Evolutionary conservation across 192 early-diverging fungal genomes (phyloP).

Genomic region (Coemansia sp.): DNA sequence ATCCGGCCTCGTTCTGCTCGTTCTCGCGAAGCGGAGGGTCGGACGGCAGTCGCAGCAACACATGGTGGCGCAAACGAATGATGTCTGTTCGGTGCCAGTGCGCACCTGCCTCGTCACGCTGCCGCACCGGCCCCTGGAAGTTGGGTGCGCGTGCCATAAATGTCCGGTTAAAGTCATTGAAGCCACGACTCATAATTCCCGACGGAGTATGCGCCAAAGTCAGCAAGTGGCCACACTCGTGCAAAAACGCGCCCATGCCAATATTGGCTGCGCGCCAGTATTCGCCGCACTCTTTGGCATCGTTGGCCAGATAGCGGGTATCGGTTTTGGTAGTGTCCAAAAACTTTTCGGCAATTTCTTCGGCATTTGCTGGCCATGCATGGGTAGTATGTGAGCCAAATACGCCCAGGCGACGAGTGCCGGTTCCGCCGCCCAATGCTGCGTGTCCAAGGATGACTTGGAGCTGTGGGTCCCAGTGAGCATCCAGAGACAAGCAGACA

Average conservation of each 20-base stretch:
- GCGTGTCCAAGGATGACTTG: conserved; percentile 60
- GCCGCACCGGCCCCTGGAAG: conserved; percentile 47
- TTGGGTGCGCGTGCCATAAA: conserved; percentile 62
- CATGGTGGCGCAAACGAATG: conserved; percentile 59
- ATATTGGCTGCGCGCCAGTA: conserved; percentile 65
- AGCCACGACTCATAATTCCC: conserved; percentile 65
- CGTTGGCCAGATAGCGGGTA: conserved; percentile 59
- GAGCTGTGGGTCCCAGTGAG: conserved; percentile 56
- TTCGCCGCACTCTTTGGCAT: conserved; percentile 58
- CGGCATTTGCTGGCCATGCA: conserved; percentile 61
- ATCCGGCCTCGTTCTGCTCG: conserved; percentile 17
- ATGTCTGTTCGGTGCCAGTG: conserved; percentile 67
- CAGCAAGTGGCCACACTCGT: conserved; percentile 67
- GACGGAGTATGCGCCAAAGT: conserved; percentile 59
- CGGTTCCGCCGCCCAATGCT: conserved; percentile 61
- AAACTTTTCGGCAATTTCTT: conserved; percentile 59
- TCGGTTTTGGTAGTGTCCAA: conserved; percentile 59
- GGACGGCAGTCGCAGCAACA: conserved; percentile 58
- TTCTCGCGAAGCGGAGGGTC: conserved; percentile 36
- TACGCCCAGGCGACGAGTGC: conserved; percentile 57
- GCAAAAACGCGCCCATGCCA: conserved; percentile 71
- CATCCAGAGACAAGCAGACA: conserved; percentile 59
- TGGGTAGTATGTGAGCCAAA: conserved; percentile 68
- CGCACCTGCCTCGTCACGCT: conserved; percentile 58
- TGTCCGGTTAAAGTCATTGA: conserved; percentile 64